These are phyloP conservation scores for Beta lomatogona DNA, from an alignment of 179 eudicot genomes.

Conservation along the genomic window DNA sequence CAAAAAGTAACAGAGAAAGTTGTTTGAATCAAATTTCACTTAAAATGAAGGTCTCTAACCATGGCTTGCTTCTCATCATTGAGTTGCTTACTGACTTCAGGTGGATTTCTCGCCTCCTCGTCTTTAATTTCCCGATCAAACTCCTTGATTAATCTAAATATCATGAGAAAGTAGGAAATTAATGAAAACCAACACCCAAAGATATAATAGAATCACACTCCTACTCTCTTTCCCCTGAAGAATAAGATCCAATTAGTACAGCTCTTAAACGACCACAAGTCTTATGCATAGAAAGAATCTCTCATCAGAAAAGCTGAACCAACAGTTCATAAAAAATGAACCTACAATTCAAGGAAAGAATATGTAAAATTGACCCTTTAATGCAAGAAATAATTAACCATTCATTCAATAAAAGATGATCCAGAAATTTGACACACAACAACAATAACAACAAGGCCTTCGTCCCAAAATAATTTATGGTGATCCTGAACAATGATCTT, in stretches of 20 bases:
- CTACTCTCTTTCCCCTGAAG: not conserved
- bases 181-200: not conserved
- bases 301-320: too few species aligned
- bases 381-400: too few species aligned
- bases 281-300: too few species aligned
- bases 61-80: slow-evolving; percentile 94
- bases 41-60: slow-evolving; percentile 43
- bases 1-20: not conserved
- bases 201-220: not conserved
- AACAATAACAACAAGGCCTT: too few species aligned
- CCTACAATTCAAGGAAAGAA: too few species aligned
- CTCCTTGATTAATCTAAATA: slow-evolving; percentile 78
- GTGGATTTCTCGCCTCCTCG: slow-evolving; percentile 74
- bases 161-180: not conserved
- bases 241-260: too few species aligned
- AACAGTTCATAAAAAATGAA: not conserved
- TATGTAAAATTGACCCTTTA: too few species aligned
- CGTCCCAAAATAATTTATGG: too few species aligned
- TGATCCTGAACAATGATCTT: too few species aligned
- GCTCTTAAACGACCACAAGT: too few species aligned
- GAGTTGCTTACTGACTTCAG: slow-evolving; percentile 84
- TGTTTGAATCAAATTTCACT: not conserved
- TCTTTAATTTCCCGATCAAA: slow-evolving; percentile 98
- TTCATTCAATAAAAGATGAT: too few species aligned
- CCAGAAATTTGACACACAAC: too few species aligned